Conservation (phyloP, 2,329 filamentous ascomycete species). For the Diaporthe batatas region DNA sequence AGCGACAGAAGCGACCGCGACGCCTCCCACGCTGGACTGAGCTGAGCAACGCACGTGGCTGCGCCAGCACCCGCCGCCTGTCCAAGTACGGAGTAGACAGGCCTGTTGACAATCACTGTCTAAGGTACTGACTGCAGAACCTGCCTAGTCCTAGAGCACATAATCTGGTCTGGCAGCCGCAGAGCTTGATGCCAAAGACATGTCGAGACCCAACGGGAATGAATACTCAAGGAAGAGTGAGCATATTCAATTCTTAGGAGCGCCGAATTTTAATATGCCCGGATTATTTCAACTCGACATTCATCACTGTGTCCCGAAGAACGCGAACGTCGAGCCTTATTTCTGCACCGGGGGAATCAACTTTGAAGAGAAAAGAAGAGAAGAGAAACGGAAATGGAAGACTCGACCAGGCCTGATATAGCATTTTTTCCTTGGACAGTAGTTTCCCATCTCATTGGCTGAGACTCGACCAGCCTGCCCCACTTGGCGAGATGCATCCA, state of each 20-base stretch:
- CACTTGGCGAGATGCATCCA: background rate
- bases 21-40: background rate
- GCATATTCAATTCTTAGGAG: constrained; percentile 76
- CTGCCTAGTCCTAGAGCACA: background rate
- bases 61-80: background rate
- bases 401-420: constrained; percentile 36
- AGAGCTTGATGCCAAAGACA: constrained; percentile 45
- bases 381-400: constrained; percentile 46
- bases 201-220: constrained; percentile 76
- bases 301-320: constrained; percentile 52
- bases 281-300: constrained; percentile 68
- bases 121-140: background rate
- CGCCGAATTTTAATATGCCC: constrained; percentile 70
- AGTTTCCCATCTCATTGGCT: constrained; percentile 5
- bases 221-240: constrained; percentile 61
- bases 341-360: constrained; percentile 69
- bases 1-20: constrained; percentile 40
- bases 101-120: background rate
- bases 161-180: constrained; percentile 31
- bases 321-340: constrained; percentile 63
- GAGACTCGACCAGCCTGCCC: background rate
- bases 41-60: background rate
- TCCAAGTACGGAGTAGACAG: background rate
- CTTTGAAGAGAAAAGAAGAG: constrained; percentile 61
- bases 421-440: constrained; percentile 9